phyloP scores from a whole-genome alignment of 2,329 filamentous ascomycete genomes.

The Apiospora kogelbergensis region DNA sequence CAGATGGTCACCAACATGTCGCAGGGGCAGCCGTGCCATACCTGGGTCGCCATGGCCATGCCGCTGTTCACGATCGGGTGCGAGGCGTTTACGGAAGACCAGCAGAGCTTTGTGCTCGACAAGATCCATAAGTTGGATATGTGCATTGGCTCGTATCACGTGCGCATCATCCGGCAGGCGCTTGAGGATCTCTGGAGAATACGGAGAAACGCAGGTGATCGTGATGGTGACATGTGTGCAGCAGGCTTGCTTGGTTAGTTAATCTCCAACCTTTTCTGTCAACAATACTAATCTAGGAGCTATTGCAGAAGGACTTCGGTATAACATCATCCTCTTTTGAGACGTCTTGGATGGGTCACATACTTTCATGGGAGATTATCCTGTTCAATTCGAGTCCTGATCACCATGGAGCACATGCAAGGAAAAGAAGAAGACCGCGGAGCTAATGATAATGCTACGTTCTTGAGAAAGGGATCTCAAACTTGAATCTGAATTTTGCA shows the following conservation, averaged over 20 bases:
- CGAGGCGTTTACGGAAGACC: conserved; percentile 19
- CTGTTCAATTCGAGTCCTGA: too few species aligned
- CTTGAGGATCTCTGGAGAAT: conserved; percentile 18
- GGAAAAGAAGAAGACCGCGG: too few species aligned
- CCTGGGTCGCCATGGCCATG: conserved; percentile 26
- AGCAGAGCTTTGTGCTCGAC: conserved; percentile 19
- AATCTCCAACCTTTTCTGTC: neutral
- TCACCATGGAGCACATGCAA: too few species aligned
- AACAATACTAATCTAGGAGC: neutral
- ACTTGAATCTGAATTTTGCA: too few species aligned
- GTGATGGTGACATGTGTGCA: conserved; percentile 11
- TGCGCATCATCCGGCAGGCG: conserved; percentile 17
- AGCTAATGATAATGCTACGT: too few species aligned
- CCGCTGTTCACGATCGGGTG: conserved; percentile 23
- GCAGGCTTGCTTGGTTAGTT: neutral
- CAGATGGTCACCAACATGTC: conserved; percentile 18
- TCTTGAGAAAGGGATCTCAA: too few species aligned
- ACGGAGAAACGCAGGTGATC: conserved; percentile 14
- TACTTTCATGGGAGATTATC: too few species aligned
- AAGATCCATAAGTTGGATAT: conserved; percentile 18
- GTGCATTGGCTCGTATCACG: conserved; percentile 20
- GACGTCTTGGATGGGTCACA: too few species aligned
- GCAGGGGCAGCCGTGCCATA: conserved; percentile 16
- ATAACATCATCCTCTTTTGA: conserved; percentile 8
- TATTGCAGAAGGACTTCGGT: neutral